phyloP scores from a whole-genome alignment of 2,329 filamentous ascomycete genomes.

The Aaosphaeria arxii region DNA sequence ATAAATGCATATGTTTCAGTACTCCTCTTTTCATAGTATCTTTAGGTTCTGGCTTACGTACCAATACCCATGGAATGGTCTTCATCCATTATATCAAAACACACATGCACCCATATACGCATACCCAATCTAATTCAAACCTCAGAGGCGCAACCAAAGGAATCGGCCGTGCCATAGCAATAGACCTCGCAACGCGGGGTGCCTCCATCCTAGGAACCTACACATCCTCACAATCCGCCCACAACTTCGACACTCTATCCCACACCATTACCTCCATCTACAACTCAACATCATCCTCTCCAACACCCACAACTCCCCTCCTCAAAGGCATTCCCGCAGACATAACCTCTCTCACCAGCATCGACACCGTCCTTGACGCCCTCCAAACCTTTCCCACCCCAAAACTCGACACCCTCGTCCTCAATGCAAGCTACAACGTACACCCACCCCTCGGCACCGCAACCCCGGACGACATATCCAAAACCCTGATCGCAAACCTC shows the following conservation, averaged over 20 bases:
- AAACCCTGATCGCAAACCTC: slow-evolving; percentile 15
- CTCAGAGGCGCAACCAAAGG: slow-evolving; percentile 25
- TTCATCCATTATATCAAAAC: not conserved
- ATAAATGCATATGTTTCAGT: not conserved
- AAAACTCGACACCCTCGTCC: slow-evolving; percentile 22
- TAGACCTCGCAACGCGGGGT: slow-evolving; percentile 26
- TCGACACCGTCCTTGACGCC: slow-evolving; percentile 7
- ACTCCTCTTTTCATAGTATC: not conserved
- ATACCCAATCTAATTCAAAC: not conserved
- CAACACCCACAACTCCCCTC: not conserved
- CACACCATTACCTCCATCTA: slow-evolving; percentile 17
- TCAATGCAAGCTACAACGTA: slow-evolving; percentile 14
- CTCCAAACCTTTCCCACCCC: slow-evolving; percentile 11
- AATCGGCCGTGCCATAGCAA: slow-evolving; percentile 27
- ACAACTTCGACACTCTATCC: slow-evolving; percentile 21
- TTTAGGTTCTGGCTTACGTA: not conserved
- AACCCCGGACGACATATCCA: slow-evolving; percentile 10
- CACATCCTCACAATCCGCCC: slow-evolving; percentile 17
- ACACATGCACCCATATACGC: not conserved
- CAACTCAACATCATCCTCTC: not conserved
- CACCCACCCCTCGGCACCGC: slow-evolving; percentile 9
- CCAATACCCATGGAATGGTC: not conserved
- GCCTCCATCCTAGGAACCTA: slow-evolving; percentile 29
- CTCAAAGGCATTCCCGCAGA: slow-evolving; percentile 19
- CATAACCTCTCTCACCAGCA: slow-evolving; percentile 14